Evolutionary conservation across 208 protist genomes (phyloP), one percentile per base, ranked within the genome.

Genomic region (Vickermania ingenoplastis): DNA sequence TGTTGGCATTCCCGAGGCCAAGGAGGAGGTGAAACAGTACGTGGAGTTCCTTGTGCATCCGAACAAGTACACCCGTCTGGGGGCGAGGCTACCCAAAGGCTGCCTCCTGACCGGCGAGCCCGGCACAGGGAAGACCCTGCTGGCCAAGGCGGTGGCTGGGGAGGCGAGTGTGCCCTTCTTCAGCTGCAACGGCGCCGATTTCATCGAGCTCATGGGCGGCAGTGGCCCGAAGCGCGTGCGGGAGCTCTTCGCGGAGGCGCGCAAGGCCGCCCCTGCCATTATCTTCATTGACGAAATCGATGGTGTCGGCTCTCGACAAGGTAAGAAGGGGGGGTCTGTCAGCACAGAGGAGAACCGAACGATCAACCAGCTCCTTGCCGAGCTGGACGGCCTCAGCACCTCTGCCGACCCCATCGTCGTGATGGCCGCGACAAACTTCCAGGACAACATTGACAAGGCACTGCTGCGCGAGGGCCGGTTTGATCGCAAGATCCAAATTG

Each of bases 271-370:
- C n/a, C 97, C 96, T 11, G 88, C 91, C 48, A 98, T 99, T 65
- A 81, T 99, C 55, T 99, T 98, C 64, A 98, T 99, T 54, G 97
- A 99, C 69, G 97, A 99, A 75, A 98, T 99, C 61, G 97, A 99
- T 71, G 97, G 97, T 36, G 93, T 99, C 50, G 97, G 97, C 17
- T 86, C 77, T 25, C 74, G 73, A 5, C 65, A 79, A 23, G 76
- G 81, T 14, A 83, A 84, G 61, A 67, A 78, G 27, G 78, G 85
- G 57, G 81, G 81, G 41, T 91, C 88, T 21, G 84, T 92, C 22
- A 91, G 89, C 65, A 89, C 83, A 65, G 89, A 95, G 62, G 89
- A 96, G 61, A 96, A 96, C 64, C 86, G 86, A 51, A 98, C 96
- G 11, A 96, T 98, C 70, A 98, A 98, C 70, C 95, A 98, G 79